Evolutionary conservation across 345 rosid genomes (phyloP), one percentile per base, ranked within the genome.

Genomic region (Hibiscus tridactylites): DNA sequence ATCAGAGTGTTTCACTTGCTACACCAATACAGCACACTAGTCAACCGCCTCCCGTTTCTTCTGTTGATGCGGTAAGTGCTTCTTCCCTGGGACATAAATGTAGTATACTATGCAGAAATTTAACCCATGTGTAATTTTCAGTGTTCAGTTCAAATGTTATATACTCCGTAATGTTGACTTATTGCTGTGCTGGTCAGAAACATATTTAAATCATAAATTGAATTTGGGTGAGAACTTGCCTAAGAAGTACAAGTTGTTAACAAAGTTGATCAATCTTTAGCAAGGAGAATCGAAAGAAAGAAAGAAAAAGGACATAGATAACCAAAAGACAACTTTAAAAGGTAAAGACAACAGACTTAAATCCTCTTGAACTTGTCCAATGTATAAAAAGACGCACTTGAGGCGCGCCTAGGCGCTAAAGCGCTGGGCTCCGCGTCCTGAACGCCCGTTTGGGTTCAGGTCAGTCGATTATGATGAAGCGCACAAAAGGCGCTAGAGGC

Each of bases 21-120:
- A 54, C 81, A 58, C 82, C 84, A 29, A 79, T 73, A 57, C 93
- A 83, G 75, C 89, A 84, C 76, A 71, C 82, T 74, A 83, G 82
- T 11, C 91, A 82, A 66, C 97, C 84, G 73, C 85, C 88, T 68
- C 78, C 85, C 44, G 76, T 83, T 59, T 78, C 86, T 73, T 76
- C 90, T 59, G 65, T 82, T 33, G 95, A 90, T 78, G 75, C 77
- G 13, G 98, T 88, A 76, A 84, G 88, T 82, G 29, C 29, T 65
- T 68, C 53, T 3, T 35, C 53, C 28, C 56, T 26, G 57, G 26
- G 37, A 54, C 2, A 16, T 50, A 17, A 16, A 49, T 2, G 47
- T 26, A 26, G 71, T 26, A 8, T 15, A 9, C 19, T 28, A 28
- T 19, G 44, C 33, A 11, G 54, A 31, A 44, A 47, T 66, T 46